These are phyloP conservation scores for Agaricus blazei DNA, from an alignment of 768 basidiomycete genomes.

Conservation along the genomic window DNA sequence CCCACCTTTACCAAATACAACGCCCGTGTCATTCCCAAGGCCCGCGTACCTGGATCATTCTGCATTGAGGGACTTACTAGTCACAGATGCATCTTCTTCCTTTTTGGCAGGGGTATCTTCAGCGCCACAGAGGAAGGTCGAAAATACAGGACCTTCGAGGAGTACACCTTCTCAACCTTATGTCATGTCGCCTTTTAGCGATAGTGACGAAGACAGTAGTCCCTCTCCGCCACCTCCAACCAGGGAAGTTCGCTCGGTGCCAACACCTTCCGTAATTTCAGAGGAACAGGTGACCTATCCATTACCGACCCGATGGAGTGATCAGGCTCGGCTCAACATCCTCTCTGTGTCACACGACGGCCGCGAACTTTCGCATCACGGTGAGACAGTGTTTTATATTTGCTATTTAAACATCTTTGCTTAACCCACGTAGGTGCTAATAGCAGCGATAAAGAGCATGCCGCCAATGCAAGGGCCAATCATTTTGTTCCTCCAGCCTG, in stretches of 20 bases:
- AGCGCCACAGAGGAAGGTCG: conserved; percentile 30
- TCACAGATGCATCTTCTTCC: conserved; percentile 41
- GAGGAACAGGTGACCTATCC: conserved; percentile 38
- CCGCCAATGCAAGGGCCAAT: conserved; percentile 76
- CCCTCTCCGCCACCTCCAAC: conserved; percentile 43
- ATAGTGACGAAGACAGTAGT: conserved; percentile 67
- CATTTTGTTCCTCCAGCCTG: conserved; percentile 77
- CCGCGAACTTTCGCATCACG: conserved; percentile 66
- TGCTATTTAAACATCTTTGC: not conserved
- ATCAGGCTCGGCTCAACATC: conserved; percentile 52
- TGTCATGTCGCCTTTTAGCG: conserved; percentile 37
- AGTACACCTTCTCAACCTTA: conserved; percentile 15
- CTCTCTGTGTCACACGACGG: conserved; percentile 68
- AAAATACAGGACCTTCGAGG: conserved; percentile 18
- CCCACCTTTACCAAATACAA: conserved; percentile 23
- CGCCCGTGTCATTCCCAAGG: conserved; percentile 45
- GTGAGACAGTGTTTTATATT: conserved; percentile 27
- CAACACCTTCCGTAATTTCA: conserved; percentile 21
- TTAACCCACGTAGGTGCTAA: conserved; percentile 34
- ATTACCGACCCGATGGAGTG: conserved; percentile 78
- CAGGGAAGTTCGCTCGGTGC: conserved; percentile 8
- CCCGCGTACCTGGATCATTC: conserved; percentile 78
- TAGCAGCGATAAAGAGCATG: conserved; percentile 66
- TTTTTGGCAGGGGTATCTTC: conserved; percentile 18
- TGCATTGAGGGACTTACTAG: conserved; percentile 63